Evolutionary conservation across 257 asterid genomes (phyloP).

Genomic region (Ocimum tenuiflorum): DNA sequence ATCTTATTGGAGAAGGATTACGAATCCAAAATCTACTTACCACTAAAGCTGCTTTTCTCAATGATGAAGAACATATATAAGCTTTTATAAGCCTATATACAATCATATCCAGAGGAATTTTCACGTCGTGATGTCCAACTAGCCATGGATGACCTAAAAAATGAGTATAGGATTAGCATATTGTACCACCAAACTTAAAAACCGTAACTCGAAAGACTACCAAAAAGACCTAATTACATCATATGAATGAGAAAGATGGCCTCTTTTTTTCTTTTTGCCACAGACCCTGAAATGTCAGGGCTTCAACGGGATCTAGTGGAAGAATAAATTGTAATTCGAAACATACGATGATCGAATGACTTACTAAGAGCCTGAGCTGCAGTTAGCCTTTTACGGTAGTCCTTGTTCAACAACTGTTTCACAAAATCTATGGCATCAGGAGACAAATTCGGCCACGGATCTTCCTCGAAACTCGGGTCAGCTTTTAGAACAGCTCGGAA

Average conservation of each 20-base stretch:
- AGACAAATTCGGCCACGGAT: constrained; percentile 49
- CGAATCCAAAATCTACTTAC: constrained; percentile 33
- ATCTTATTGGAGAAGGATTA: not conserved
- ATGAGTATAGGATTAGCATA: not conserved
- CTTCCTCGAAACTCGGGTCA: constrained; percentile 45
- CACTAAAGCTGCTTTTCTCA: constrained; percentile 83
- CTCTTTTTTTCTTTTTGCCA: not conserved
- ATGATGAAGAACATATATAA: constrained; percentile 73
- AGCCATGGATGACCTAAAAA: constrained; percentile 95
- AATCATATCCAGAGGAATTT: constrained; percentile 85
- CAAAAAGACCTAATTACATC: not conserved
- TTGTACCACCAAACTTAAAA: not conserved
- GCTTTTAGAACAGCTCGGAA: constrained; percentile 56
- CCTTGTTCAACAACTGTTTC: constrained; percentile 44
- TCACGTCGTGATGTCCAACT: constrained; percentile 65
- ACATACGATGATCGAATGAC: not conserved
- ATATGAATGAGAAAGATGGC: not conserved
- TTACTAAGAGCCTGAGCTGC: constrained; percentile 59
- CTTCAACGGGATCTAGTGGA: not conserved
- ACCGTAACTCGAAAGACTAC: not conserved
- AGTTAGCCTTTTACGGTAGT: constrained; percentile 47
- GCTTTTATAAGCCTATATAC: constrained; percentile 72
- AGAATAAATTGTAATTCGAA: not conserved
- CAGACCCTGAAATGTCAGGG: not conserved
- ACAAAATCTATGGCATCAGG: constrained; percentile 48